Base-by-base conservation (phyloP, 805 yeast genomes). In the Metschnikowia anglica region DNA sequence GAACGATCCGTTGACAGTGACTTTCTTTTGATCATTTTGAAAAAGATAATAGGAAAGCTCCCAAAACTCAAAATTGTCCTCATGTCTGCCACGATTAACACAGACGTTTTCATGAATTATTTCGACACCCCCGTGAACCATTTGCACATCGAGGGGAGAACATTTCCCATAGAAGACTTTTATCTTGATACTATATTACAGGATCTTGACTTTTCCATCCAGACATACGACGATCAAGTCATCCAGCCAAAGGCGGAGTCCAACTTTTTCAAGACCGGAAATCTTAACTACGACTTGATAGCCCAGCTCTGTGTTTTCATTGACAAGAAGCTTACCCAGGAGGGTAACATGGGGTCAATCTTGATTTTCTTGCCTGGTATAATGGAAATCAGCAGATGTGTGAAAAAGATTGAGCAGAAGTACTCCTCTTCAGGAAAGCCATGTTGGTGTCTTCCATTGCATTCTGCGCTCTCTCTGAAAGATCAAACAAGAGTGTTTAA, bases 61-160 rank as follows among this genome's bases (percentile, higher is more conserved):
- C 76, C 77, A 0, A 73, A 79, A 0, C 59, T 90, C 44, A 85
- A 80, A 54, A 71, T 91, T 24, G 74, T 91, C 8, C 70, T 93
- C 38, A 91, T 93, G 97, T 85, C 96, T 58, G 98, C 98, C 3
- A 91, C 98, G 0, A 90, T 91, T 32, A 86, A 88, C 55, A 75
- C 83, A 1, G 72, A 73, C 8, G 70, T 77, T 31, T 91, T 89
- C 65, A 70, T 76, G 40, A 68, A 73, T 19, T 91, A 85, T 56
- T 91, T 91, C 59, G 66, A 67, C 2, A 55, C 64, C 1, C 60
- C 63, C 1, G 52, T 70, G 26, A 81, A 82, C 12, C 88, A 85
- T 49, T 74, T 84, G 25, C 96, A 89, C 59, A 89, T 91, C 45
- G 87, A 83, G 53, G 99, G 99, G 1, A 73, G 98, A 51, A 93